Conservation (phyloP, 2,329 filamentous ascomycete species). For the Aspergillus arachidicola region DNA sequence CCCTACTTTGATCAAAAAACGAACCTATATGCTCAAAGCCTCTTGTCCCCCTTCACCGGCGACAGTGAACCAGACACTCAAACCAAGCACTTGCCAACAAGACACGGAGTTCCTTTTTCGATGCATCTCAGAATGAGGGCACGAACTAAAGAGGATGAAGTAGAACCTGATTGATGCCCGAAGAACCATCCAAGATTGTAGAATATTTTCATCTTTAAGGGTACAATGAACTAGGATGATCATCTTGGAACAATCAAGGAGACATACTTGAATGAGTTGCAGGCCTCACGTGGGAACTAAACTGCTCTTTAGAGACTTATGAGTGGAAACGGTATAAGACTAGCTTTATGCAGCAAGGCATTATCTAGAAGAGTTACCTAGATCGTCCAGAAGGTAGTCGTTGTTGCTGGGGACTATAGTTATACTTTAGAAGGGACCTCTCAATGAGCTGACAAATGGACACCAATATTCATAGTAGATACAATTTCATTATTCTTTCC, state of each 20-base stretch:
- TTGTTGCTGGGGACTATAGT: not conserved
- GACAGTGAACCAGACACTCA: no score
- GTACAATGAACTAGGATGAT: not conserved
- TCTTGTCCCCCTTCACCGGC: no score
- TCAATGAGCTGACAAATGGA: no score
- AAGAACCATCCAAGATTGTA: not conserved
- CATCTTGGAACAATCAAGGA: not conserved
- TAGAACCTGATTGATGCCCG: no score
- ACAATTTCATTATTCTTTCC: no score
- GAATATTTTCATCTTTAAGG: not conserved
- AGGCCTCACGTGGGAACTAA: not conserved
- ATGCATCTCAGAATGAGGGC: no score
- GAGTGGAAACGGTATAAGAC: not conserved
- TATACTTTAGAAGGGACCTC: not conserved
- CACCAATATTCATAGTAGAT: no score
- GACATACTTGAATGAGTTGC: not conserved
- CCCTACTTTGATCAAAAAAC: not conserved
- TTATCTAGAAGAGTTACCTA: not conserved
- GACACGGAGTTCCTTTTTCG: no score
- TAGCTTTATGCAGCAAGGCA: not conserved
- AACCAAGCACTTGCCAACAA: no score
- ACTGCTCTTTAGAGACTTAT: not conserved
- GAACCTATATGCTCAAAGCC: not conserved
- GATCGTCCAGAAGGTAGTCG: constrained; percentile 6
- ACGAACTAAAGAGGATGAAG: no score